Percentiles rank a stretch among this genome's conserved stretches.
Conservation (phyloP, 805 yeast genomes). For the Candida arabinofermentans region DNA sequence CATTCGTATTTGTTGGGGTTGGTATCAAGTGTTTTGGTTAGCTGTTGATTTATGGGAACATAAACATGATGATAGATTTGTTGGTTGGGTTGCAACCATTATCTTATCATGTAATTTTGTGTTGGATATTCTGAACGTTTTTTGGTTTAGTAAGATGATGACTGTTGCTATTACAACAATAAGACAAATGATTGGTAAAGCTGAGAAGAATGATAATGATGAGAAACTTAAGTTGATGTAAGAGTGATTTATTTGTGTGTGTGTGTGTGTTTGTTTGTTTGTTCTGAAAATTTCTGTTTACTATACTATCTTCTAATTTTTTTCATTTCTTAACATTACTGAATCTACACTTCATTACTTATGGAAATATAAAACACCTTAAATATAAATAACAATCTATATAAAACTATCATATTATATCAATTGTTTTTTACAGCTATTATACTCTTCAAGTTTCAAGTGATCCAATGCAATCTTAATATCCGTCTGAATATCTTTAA, state of each 20-base stretch:
- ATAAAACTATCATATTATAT: neutral
- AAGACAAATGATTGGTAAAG: constrained; percentile 27
- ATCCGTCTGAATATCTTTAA: constrained; percentile 78
- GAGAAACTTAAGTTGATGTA: constrained; percentile 31
- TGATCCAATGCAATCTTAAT: constrained; percentile 59
- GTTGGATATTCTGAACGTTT: constrained; percentile 32
- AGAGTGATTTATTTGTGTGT: neutral
- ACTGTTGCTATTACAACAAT: constrained; percentile 33
- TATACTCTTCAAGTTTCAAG: constrained; percentile 41
- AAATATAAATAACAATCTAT: neutral
- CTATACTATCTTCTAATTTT: neutral
- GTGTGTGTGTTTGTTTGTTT: neutral
- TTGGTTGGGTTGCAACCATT: constrained; percentile 20
- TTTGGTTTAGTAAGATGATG: constrained; percentile 37
- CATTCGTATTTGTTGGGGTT: constrained; percentile 35
- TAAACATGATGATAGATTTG: constrained; percentile 27
- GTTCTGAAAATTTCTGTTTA: neutral
- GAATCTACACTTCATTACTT: neutral
- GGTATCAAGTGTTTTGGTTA: constrained; percentile 31
- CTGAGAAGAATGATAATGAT: constrained; percentile 19
- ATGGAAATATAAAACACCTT: too few species aligned
- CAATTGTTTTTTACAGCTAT: constrained; percentile 24
- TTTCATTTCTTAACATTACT: neutral
- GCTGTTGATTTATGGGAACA: constrained; percentile 27
- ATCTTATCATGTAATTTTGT: constrained; percentile 31